Conservation (phyloP, 1,139 yeast genomes). For the Pichia inconspicua region DNA sequence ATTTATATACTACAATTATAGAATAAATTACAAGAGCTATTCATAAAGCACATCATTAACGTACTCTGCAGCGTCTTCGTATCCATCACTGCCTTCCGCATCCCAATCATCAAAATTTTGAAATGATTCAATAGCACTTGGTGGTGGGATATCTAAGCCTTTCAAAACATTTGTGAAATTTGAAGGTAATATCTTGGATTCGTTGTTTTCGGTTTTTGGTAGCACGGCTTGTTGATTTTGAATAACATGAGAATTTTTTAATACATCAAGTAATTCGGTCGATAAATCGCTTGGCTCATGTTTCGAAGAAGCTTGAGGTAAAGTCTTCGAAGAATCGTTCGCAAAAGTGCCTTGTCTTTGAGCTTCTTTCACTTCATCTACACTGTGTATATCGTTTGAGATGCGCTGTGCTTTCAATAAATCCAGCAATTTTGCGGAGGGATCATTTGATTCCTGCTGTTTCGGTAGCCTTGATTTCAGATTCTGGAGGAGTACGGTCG, state of each 20-base stretch:
- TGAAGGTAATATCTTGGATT: not conserved
- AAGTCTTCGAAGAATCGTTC: slow-evolving; percentile 13
- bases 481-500: not conserved
- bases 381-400: not conserved
- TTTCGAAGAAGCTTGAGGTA: not conserved
- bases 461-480: no score
- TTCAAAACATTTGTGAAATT: not conserved
- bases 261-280: not conserved
- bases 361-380: no score
- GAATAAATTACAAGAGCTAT: not conserved
- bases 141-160: not conserved
- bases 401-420: slow-evolving; percentile 12
- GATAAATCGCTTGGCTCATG: not conserved
- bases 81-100: slow-evolving; percentile 16
- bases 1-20: not conserved
- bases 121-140: not conserved
- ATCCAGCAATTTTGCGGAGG: slow-evolving; percentile 11
- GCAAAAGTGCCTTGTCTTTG: not conserved
- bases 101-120: slow-evolving; percentile 21
- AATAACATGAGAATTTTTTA: not conserved
- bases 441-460: not conserved
- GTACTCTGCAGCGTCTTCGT: slow-evolving; percentile 12
- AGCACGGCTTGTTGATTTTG: not conserved
- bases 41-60: not conserved
- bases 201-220: no score